A percentile compares a stretch with the other conserved stretches of the same genome.
Conservation (phyloP, 176 grass and related monocot genomes). For the Avena sativa region DNA sequence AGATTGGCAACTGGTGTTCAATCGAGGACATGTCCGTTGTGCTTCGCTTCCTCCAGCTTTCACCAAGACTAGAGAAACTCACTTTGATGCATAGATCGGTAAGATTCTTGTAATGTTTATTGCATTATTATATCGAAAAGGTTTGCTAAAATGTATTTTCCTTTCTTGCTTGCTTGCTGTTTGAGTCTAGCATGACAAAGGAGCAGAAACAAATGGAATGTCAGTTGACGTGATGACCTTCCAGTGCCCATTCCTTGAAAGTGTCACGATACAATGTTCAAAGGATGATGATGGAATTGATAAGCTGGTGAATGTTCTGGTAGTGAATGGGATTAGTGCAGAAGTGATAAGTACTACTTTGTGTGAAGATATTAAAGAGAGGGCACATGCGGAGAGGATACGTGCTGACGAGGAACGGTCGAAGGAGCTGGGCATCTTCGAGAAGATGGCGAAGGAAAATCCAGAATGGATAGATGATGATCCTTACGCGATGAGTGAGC, state of each 20-base stretch:
- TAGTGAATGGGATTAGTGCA: not conserved
- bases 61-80: slow-evolving; percentile 32
- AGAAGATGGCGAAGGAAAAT: slow-evolving; percentile 27
- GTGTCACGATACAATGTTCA: slow-evolving; percentile 22
- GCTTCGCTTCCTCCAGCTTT: slow-evolving; percentile 43
- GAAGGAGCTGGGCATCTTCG: not conserved
- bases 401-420: not conserved
- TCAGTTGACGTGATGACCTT: slow-evolving; percentile 24
- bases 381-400: not conserved
- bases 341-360: slow-evolving; percentile 6
- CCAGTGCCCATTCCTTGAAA: slow-evolving; percentile 38
- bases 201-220: not conserved
- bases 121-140: not conserved
- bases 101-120: not conserved
- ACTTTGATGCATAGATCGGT: slow-evolving; percentile 8
- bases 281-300: not conserved
- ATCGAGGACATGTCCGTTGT: slow-evolving; percentile 12
- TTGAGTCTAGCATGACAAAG: not conserved
- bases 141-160: not conserved
- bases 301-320: slow-evolving; percentile 16
- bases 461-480: slow-evolving; percentile 21
- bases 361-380: not conserved
- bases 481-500: not conserved
- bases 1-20: slow-evolving; percentile 37
- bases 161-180: not conserved